Conservation (phyloP, 192 early-diverging fungal species). For the Coemansia sp. region DNA sequence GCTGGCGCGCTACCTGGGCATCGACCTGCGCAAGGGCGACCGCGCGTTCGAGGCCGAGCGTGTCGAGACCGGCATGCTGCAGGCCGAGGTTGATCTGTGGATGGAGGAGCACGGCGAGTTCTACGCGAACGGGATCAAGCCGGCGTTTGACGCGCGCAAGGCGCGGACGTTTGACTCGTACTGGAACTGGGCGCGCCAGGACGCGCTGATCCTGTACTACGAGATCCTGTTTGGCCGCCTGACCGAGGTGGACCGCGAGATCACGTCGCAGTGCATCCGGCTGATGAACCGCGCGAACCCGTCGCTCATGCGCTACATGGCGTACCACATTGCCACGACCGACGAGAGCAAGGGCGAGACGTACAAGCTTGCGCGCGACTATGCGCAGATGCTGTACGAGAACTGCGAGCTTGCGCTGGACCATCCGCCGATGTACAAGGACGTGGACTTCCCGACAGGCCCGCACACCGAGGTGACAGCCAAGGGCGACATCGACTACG, state of each 20-base stretch:
- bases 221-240: slow-evolving; percentile 91
- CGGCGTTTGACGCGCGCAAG: slow-evolving; percentile 79
- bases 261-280: slow-evolving; percentile 86
- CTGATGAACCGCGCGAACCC: slow-evolving; percentile 90
- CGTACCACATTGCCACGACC: slow-evolving; percentile 79
- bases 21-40: slow-evolving; percentile 82
- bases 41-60: slow-evolving; percentile 69
- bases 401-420: slow-evolving; percentile 85
- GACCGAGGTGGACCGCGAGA: slow-evolving; percentile 84
- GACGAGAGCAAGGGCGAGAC: slow-evolving; percentile 77
- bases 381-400: slow-evolving; percentile 80
- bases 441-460: slow-evolving; percentile 83
- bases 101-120: slow-evolving; percentile 87
- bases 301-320: slow-evolving; percentile 79
- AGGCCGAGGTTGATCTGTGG: slow-evolving; percentile 87
- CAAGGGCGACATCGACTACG: slow-evolving; percentile 81
- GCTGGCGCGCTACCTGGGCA: slow-evolving; percentile 81
- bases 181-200: slow-evolving; percentile 95
- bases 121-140: slow-evolving; percentile 88
- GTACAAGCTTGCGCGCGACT: slow-evolving; percentile 76
- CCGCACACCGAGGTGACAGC: slow-evolving; percentile 79
- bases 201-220: slow-evolving; percentile 83
- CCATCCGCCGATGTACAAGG: slow-evolving; percentile 82
- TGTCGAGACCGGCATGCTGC: slow-evolving; percentile 62
- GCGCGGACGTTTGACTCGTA: slow-evolving; percentile 90